phyloP scores from a whole-genome alignment of 768 basidiomycete genomes.

The Daedaleopsis nitida region DNA sequence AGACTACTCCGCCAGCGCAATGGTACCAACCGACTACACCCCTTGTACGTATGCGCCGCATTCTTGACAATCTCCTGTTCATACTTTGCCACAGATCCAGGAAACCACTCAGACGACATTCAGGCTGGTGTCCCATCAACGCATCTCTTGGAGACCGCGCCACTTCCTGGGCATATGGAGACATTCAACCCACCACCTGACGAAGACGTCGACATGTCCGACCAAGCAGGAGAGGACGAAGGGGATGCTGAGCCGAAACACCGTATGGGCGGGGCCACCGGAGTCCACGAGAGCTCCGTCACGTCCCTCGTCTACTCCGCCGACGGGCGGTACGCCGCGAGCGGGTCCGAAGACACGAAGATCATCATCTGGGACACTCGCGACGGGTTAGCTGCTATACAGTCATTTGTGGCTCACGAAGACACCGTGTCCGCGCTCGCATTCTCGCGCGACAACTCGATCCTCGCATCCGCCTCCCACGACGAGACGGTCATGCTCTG shows the following conservation, averaged over 20 bases:
- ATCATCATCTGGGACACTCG: conserved; percentile 16
- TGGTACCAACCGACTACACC: background rate
- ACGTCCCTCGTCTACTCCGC: conserved; percentile 44
- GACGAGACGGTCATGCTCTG: conserved; percentile 1
- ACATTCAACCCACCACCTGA: no score
- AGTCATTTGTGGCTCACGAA: conserved; percentile 22
- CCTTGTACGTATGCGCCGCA: background rate
- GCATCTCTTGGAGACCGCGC: no score
- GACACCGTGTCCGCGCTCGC: conserved; percentile 35
- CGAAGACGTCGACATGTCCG: background rate
- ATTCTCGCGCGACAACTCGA: conserved; percentile 14
- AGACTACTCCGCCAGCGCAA: background rate
- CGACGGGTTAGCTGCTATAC: conserved; percentile 18
- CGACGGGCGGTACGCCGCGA: conserved; percentile 26
- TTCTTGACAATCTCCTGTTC: background rate
- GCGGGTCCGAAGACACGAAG: conserved; percentile 17
- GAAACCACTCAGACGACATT: no score
- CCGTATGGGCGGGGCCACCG: background rate
- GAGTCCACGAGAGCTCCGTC: conserved; percentile 7
- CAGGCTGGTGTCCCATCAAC: no score
- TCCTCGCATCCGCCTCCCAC: conserved; percentile 11
- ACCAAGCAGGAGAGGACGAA: background rate
- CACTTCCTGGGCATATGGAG: no score
- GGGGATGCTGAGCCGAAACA: background rate
- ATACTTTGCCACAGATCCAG: no score